phyloP scores from a whole-genome alignment of 2,329 filamentous ascomycete genomes.

The Calonectria pseudoturangicola region DNA sequence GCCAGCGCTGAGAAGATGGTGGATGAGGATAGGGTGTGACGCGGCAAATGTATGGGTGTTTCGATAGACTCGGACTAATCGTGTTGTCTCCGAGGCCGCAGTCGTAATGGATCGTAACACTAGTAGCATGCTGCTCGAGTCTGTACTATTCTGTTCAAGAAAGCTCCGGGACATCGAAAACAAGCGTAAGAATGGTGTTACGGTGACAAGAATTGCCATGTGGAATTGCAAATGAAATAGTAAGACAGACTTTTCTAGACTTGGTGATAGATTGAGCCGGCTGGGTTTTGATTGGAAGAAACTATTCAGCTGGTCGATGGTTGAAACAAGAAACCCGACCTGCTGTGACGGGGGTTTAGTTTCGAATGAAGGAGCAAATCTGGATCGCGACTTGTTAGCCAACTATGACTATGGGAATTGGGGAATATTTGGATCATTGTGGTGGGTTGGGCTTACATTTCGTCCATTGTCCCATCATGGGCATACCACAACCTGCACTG shows the following conservation, averaged over 20 bases:
- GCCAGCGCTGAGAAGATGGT: conserved; percentile 7
- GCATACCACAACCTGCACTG: conserved; percentile 17
- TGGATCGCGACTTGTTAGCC: background rate
- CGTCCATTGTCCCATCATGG: conserved; percentile 8
- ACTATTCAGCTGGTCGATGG: background rate
- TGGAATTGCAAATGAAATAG: conserved; percentile 14
- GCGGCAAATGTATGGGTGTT: background rate
- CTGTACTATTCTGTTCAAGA: background rate
- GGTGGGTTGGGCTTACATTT: background rate
- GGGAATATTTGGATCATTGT: background rate
- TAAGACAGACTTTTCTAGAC: background rate
- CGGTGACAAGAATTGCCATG: conserved; percentile 13
- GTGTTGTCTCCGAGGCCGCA: conserved; percentile 5
- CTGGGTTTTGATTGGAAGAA: conserved; percentile 13
- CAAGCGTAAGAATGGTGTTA: background rate
- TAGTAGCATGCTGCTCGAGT: background rate
- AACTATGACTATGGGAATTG: background rate
- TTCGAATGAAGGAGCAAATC: conserved; percentile 3
- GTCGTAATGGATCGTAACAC: conserved; percentile 8
- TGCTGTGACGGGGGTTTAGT: background rate
- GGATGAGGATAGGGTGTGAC: background rate
- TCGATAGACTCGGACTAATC: background rate
- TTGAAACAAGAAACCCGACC: conserved; percentile 2
- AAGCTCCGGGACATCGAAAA: background rate
- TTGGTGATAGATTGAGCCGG: background rate